Evolutionary conservation across 805 yeast genomes (phyloP).

Genomic region (Wickerhamomyces strasburgensis): DNA sequence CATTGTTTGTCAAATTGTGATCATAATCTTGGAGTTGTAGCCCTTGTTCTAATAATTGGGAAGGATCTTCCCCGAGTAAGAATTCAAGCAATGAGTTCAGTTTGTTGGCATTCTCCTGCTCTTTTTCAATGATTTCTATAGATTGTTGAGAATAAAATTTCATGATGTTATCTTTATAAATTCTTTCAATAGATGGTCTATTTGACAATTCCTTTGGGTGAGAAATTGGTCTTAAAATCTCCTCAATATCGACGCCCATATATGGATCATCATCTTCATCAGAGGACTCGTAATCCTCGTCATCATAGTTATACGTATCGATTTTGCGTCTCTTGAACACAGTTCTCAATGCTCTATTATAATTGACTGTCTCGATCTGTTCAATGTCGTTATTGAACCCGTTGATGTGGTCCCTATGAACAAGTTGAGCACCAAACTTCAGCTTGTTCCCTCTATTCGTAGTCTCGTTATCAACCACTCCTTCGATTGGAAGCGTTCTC

Average conservation of each 20-base stretch:
- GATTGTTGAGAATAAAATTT: constrained; percentile 64
- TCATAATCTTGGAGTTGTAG: constrained; percentile 67
- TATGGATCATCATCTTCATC: constrained; percentile 41
- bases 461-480: constrained; percentile 27
- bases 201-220: constrained; percentile 75
- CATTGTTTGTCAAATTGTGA: constrained; percentile 11
- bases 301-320: constrained; percentile 14
- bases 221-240: constrained; percentile 69
- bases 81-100: constrained; percentile 69
- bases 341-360: constrained; percentile 29
- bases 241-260: constrained; percentile 44
- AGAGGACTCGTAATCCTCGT: constrained; percentile 27
- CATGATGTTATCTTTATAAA: constrained; percentile 56
- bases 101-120: constrained; percentile 71
- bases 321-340: constrained; percentile 28
- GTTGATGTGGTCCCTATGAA: constrained; percentile 40
- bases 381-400: constrained; percentile 28
- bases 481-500: constrained; percentile 7
- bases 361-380: constrained; percentile 20
- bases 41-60: constrained; percentile 55
- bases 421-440: constrained; percentile 41
- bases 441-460: constrained; percentile 58
- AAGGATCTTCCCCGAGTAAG: constrained; percentile 84
- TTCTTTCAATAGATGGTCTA: constrained; percentile 63
- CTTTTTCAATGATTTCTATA: constrained; percentile 72